Conservation (phyloP, 2,329 filamentous ascomycete species). For the Pyrenochaeta sp. region DNA sequence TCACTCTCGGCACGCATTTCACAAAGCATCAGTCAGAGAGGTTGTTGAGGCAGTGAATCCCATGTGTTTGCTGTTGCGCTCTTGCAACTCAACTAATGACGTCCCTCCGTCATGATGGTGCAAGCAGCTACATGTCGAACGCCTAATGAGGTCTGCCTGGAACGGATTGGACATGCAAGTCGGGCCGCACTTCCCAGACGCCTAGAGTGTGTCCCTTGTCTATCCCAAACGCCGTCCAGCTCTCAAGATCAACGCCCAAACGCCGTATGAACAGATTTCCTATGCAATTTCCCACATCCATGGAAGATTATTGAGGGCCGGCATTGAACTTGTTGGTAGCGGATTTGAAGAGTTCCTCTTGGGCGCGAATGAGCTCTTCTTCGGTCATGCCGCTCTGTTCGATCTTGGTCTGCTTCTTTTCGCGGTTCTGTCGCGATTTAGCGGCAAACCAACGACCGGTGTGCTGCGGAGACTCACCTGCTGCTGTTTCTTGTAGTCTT, state of each 20-base stretch:
- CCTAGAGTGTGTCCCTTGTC: slow-evolving; percentile 21
- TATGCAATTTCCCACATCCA: slow-evolving; percentile 11
- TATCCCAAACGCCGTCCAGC: slow-evolving; percentile 32
- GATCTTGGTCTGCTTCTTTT: slow-evolving; percentile 97
- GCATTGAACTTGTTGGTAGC: slow-evolving; percentile 76
- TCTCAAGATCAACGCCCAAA: slow-evolving; percentile 28
- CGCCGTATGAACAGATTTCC: slow-evolving; percentile 26
- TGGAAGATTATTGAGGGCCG: slow-evolving; percentile 48
- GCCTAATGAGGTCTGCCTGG: slow-evolving; percentile 9
- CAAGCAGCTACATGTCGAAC: slow-evolving; percentile 2
- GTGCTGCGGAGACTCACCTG: slow-evolving; percentile 67
- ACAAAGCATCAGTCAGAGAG: slow-evolving; percentile 9
- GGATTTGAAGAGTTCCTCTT: slow-evolving; percentile 88
- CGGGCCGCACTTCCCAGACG: slow-evolving; percentile 9
- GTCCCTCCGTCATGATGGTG: neutral
- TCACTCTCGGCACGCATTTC: slow-evolving; percentile 6
- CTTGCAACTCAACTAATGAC: neutral
- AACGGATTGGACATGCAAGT: slow-evolving; percentile 8
- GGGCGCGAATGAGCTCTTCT: slow-evolving; percentile 86
- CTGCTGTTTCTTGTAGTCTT: slow-evolving; percentile 90
- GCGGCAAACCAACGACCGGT: slow-evolving; percentile 2
- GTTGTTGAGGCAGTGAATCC: neutral
- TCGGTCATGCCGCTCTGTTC: slow-evolving; percentile 91
- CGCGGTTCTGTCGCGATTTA: slow-evolving; percentile 71
- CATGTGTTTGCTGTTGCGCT: neutral